phyloP scores from a whole-genome alignment of 129 eudicot species.

The Chrysanthemum makinoi region DNA sequence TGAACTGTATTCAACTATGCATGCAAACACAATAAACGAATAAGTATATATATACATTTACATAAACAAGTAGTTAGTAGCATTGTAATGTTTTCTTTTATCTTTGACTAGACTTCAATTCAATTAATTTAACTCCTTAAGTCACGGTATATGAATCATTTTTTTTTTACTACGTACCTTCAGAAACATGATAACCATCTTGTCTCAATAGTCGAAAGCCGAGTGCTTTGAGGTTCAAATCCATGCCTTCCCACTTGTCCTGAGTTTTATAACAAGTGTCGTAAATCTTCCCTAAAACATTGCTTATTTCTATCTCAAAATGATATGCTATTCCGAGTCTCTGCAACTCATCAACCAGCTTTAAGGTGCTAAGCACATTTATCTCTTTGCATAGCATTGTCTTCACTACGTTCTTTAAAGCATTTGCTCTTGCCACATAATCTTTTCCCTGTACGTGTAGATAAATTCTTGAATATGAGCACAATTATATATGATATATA shows the following conservation, averaged over 20 bases:
- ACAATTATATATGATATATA: no score
- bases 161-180: background rate
- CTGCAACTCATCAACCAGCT: background rate
- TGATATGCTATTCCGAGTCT: background rate
- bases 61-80: no score
- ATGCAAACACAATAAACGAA: background rate
- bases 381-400: background rate
- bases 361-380: background rate
- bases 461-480: no score
- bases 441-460: background rate
- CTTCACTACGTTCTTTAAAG: background rate
- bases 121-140: no score
- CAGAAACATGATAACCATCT: background rate
- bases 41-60: no score
- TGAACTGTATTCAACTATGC: background rate
- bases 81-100: background rate
- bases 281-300: background rate
- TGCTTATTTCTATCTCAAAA: background rate
- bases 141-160: no score
- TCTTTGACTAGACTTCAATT: no score
- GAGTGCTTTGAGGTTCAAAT: background rate
- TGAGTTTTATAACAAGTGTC: background rate
- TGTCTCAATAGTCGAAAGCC: background rate
- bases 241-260: background rate
- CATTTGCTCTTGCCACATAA: background rate